A percentile compares a stretch with the other conserved stretches of the same genome.
Evolutionary conservation across 1,139 yeast genomes (phyloP).

Genomic region (Magnusiomyces ingens): DNA sequence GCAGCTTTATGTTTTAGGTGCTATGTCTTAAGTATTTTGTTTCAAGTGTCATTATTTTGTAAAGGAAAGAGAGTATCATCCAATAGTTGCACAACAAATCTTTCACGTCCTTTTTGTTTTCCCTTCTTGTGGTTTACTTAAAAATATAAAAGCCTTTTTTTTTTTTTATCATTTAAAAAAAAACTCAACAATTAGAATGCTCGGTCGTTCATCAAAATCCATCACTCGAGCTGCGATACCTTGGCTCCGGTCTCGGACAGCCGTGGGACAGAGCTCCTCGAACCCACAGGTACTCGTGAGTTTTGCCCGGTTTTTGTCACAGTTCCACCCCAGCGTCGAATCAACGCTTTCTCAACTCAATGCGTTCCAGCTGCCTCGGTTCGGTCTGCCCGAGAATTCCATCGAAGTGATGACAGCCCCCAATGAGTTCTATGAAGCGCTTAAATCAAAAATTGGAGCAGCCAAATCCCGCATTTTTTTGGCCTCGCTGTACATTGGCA

Average conservation of each 20-base stretch:
- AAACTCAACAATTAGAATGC: too few relatives aligned
- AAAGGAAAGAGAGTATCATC: too few relatives aligned
- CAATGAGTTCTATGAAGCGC: conserved; percentile 53
- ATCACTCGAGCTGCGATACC: not conserved
- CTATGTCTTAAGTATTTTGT: too few relatives aligned
- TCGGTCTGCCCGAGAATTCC: conserved; percentile 51
- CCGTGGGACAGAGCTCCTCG: not conserved
- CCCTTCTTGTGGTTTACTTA: too few relatives aligned
- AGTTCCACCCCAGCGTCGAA: conserved; percentile 14
- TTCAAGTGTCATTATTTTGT: too few relatives aligned
- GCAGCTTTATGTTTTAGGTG: too few relatives aligned
- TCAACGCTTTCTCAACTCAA: conserved; percentile 20
- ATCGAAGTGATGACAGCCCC: conserved; percentile 65
- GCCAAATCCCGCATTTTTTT: conserved; percentile 59
- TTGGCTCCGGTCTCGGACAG: not conserved
- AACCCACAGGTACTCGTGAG: not conserved
- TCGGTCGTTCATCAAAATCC: too few relatives aligned
- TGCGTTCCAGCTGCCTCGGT: conserved; percentile 46
- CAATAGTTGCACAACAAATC: too few relatives aligned
- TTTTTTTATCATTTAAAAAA: too few relatives aligned
- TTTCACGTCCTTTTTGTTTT: too few relatives aligned
- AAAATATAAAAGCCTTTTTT: too few relatives aligned
- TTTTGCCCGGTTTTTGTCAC: not conserved
- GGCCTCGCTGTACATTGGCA: conserved; percentile 84
- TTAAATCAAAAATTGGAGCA: conserved; percentile 40